phyloP scores from a whole-genome alignment of 139 green algal species.

The Gonium pectorale region DNA sequence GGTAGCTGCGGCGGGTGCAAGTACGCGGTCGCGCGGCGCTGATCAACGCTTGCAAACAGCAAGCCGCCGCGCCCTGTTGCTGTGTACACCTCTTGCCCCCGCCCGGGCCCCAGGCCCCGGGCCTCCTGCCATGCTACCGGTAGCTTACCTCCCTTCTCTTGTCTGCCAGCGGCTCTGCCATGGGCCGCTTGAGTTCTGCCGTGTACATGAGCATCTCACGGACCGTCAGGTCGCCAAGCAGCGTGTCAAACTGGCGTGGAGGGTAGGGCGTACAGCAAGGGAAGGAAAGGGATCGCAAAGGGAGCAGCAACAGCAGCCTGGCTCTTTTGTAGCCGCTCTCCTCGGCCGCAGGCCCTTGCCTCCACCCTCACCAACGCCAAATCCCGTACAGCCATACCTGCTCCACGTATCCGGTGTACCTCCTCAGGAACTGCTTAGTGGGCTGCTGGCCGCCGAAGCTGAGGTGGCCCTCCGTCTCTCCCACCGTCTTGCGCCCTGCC shows the following conservation, averaged over 20 bases:
- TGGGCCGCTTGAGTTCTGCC: slow-evolving; percentile 68
- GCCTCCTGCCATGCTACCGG: too few relatives aligned
- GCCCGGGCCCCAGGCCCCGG: too few relatives aligned
- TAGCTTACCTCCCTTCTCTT: slow-evolving; percentile 64
- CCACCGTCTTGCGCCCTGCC: slow-evolving; percentile 63
- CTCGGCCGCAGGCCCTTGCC: too few relatives aligned
- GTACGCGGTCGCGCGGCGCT: too few relatives aligned
- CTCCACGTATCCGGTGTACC: slow-evolving; percentile 77
- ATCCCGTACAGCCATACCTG: slow-evolving; percentile 70
- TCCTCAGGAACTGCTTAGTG: slow-evolving; percentile 67
- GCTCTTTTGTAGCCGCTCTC: too few relatives aligned
- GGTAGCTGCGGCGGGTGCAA: too few relatives aligned
- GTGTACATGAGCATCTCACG: slow-evolving; percentile 88
- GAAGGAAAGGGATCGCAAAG: too few relatives aligned
- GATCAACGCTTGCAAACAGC: too few relatives aligned
- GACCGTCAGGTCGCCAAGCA: slow-evolving; percentile 75
- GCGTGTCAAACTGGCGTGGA: slow-evolving; percentile 71
- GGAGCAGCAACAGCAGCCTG: too few relatives aligned
- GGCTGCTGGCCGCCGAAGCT: slow-evolving; percentile 70
- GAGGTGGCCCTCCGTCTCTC: slow-evolving; percentile 64
- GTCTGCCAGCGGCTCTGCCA: slow-evolving; percentile 36
- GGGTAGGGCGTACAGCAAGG: slow-evolving; percentile 71
- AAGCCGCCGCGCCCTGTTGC: too few relatives aligned
- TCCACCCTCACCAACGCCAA: too few relatives aligned
- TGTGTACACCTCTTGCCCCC: too few relatives aligned